These are phyloP conservation scores for Ilex aquifolium DNA, from an alignment of 257 asterid species.

Conservation along the genomic window DNA sequence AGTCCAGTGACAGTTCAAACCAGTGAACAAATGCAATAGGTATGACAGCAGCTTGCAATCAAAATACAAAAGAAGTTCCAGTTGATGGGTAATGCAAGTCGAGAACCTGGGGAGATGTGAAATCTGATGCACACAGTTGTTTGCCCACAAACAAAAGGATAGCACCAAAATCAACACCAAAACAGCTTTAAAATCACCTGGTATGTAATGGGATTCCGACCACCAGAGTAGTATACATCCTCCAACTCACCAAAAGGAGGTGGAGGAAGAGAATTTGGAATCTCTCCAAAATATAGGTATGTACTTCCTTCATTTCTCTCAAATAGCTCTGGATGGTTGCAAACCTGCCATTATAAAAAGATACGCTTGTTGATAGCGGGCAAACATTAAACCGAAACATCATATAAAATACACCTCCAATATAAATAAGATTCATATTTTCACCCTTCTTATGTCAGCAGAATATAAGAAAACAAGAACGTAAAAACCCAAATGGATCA, in stretches of 20 bases:
- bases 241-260: conserved; percentile 93
- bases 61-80: no score
- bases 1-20: no score
- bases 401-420: neutral
- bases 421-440: neutral
- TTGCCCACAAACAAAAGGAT: conserved; percentile 2
- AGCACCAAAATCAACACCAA: neutral
- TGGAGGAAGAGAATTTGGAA: conserved; percentile 76
- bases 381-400: neutral
- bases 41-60: no score
- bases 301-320: conserved; percentile 98
- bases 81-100: no score
- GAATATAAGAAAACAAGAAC: conserved; percentile 10
- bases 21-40: no score
- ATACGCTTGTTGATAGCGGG: neutral
- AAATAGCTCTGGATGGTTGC: conserved; percentile 98
- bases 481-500: conserved; percentile 14
- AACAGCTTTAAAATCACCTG: conserved; percentile 48
- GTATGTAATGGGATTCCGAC: conserved; percentile 72
- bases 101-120: neutral
- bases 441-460: conserved; percentile 1
- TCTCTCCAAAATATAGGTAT: conserved; percentile 77
- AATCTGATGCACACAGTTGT: conserved; percentile 1
- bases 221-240: conserved; percentile 67
- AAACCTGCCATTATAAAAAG: conserved; percentile 50